Conservation (phyloP, 768 basidiomycete species). For the Leccinum variicolor region DNA sequence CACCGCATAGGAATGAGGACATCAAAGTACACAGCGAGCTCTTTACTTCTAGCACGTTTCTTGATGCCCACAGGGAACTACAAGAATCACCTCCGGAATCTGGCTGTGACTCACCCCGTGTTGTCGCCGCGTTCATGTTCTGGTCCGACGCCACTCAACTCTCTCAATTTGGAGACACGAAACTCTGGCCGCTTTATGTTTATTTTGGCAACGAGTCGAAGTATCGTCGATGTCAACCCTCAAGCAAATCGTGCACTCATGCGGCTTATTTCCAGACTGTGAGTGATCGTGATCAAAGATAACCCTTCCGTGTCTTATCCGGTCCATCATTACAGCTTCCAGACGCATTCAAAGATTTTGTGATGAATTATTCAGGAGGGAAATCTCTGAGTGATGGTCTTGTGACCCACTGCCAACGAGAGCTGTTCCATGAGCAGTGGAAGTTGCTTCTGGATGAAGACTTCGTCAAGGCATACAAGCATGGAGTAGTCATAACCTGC, state of each 20-base stretch:
- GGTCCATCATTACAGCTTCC: background rate
- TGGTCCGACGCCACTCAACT: background rate
- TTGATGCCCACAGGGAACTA: background rate
- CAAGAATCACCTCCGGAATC: background rate
- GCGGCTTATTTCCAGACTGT: background rate
- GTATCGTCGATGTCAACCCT: background rate
- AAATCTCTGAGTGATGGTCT: too few relatives aligned
- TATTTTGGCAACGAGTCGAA: background rate
- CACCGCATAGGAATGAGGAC: background rate
- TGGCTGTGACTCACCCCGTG: background rate
- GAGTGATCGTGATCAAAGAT: background rate
- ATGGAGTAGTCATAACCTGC: background rate
- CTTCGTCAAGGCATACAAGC: too few relatives aligned
- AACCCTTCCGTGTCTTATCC: background rate
- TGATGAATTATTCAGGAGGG: background rate
- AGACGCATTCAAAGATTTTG: background rate
- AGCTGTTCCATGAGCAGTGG: too few relatives aligned
- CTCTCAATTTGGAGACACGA: background rate
- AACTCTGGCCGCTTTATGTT: background rate
- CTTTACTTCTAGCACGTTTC: background rate
- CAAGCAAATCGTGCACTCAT: background rate
- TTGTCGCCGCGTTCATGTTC: background rate
- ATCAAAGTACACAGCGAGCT: background rate
- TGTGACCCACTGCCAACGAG: too few relatives aligned
- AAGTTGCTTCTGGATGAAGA: too few relatives aligned